Base-by-base conservation (phyloP, 805 yeast species). In the Candida gorgasii region DNA sequence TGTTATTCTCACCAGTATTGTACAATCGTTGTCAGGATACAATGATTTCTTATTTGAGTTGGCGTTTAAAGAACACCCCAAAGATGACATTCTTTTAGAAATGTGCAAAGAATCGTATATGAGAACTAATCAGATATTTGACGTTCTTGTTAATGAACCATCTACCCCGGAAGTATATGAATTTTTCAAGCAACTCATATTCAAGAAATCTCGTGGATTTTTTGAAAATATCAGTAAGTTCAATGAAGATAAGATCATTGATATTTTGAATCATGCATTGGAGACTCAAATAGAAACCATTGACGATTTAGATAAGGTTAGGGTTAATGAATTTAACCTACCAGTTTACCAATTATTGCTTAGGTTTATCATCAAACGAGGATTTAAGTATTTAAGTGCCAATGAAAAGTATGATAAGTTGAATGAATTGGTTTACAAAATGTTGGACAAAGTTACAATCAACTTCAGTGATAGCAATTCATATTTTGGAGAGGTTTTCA, bases 401-500 rank as follows among this genome's bases (percentile, higher is more conserved):
- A 32, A 41, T 1, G 58, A 54, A 8, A 43, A 48, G 14, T 26
- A 30, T 12, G 17, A 33, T 3, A 46, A 43, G 32, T 36, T 59
- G 47, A 41, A 42, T 16, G 17, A 16, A 8, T 38, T 59, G 32
- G 44, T 58, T 2, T 36, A 40, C 15, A 14, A 34, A 1, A 42
- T 62, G 4, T 38, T 65, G 16, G 45, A 49, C 8, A 45, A 54
- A 18, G 40, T 64, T 6, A 51, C 50, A 33, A 61, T 65, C 40
- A 50, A 60, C 23, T 67, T 67, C 40, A 55, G 59, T 0, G 32
- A 47, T 0, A 40, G 44, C 16, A 66, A 66, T 46, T 64, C 73
- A 1, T 68, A 52, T 40, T 67, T 67, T 45, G 74, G 76, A 1
- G 76, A 70, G 39, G 43, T 69, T 16, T 70, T 68, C 46, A 61